Evolutionary conservation across 805 yeast species (phyloP), one percentile per base, ranked within the genome.

Genomic region (Candida adriatica): DNA sequence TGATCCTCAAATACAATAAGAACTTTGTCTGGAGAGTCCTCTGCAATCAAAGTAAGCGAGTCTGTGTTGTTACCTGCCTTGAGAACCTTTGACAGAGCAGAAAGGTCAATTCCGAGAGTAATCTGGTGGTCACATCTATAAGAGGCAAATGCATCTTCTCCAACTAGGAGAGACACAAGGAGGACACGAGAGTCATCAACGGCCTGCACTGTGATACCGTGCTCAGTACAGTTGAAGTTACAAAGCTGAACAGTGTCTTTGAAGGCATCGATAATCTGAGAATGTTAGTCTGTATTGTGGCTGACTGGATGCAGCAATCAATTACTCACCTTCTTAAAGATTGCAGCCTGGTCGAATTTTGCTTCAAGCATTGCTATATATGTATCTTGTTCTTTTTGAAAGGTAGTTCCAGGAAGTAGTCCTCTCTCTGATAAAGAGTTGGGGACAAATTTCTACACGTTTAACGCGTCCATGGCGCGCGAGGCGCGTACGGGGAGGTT

Each of bases 131-230:
- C 98, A 63, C 97, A 88, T 70, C 98, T 80, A 68, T 83, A 92
- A 47, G 82, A 90, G 39, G 75, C 70, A 66, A 92, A 92, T 9
- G 95, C 88, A 39, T 83, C 88, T 42, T 79, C 75, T 37, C 94
- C 95, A 45, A 92, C 80, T 48, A 84, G 74, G 42, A 92, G 67
- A 14, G 95, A 82, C 24, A 90, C 95, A 43, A 92, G 71, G 42
- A 88, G 73, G 37, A 92, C 96, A 69, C 96, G 85, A 17, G 98
- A 87, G 56, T 87, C 94, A 62, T 92, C 98, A 46, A 92, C 92
- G 17, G 98, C 97, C 67, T 92, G 97, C 15, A 94, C 90, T 8
- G 94, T 81, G 51, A 92, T 80, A 46, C 98, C 98, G 41, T 77
- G 73, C 58, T 84, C 92, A n/a, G 94, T 76, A 66, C 96, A 92